Evolutionary conservation across 495 filamentous ascomycete genomes (phyloP), one percentile per base, ranked within the genome.

Genomic region (Neurospora sp.): DNA sequence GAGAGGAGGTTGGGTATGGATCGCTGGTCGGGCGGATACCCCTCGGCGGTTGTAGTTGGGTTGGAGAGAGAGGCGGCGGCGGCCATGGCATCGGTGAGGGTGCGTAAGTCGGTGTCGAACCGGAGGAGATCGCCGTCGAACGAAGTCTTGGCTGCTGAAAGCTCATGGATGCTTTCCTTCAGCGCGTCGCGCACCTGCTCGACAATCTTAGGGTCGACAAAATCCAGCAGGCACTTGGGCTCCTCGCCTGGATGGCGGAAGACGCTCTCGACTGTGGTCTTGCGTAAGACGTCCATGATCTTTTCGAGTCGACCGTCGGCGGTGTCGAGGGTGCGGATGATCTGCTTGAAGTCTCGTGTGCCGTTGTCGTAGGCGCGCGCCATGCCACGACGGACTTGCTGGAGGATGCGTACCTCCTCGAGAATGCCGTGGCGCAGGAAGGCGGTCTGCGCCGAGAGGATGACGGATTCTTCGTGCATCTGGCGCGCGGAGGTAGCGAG

Each of bases 161-260:
- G 76, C 70, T 86, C 83, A 16, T 77, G 82, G 46, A 97, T 92
- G 46, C 90, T 91, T 44, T 83, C 84, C 75, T 92, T 92, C 66
- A 98, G 80, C 0, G 86, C 82, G 48, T 88, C 82, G 71, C 89
- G 86, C 72, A 97, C 85, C 71, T 86, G 85, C 39, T 93, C 91
- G 6, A 97, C 92, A 11, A 88, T 89, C 23, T 88, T 84, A 77
- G 93, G 92, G 77, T 98, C 94, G 59, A 98, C 90, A 82, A 98
- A 99, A 80, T 97, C 94, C 77, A 94, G 88, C 74, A 99, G 82
- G 75, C 84, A 92, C 79, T 91, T 92, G 27, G 86, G 84, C 27
- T 87, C 87, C 79, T 93, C 91, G 18, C 87, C 87, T 0, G 84
- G 84, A 0, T 92, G 90, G 70, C 92, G 89, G 73, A 98, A 92